Evolutionary conservation across 2,329 filamentous ascomycete species (phyloP), one percentile per base, ranked within the genome.

Genomic region (Penicillium sp.): DNA sequence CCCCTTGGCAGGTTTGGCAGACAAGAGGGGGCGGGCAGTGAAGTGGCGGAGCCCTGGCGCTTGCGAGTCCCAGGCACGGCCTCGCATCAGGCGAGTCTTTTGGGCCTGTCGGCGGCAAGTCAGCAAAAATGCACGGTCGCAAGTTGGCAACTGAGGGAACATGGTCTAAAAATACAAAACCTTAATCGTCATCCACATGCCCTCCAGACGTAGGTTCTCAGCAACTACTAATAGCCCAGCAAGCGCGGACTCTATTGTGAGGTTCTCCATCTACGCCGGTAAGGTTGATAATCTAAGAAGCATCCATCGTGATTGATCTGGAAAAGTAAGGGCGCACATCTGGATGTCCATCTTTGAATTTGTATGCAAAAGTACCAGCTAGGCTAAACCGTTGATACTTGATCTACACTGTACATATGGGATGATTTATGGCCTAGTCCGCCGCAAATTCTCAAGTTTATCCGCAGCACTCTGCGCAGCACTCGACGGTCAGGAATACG

Each of bases 401-500:
- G 19, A 22, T 18, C 33, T 2, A 35, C 35, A 27, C 33, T 40
- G 14, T 40, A 27, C 35, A 40, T 27, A 10, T 27, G 11, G 7
- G 16, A 6, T 24, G 2, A 24, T 44, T 56, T 56, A 43, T 31
- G 39, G 54, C 35, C 64, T 69, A 2, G 58, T 61, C 19, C 63
- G 60, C 31, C 61, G 63, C 6, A 64, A 63, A 52, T 71, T 57
- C 18, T 73, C 71, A 14, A 72, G 62, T 44, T 74, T 74, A 61
- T 74, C 73, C 4, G 73, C 71, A 10, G 69, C 71, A 63, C 72
- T 75, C 73, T 75, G 52, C 13, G 46, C 13, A 37, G 2, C 49
- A 57, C 36, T 54, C 24, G n/a, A n/a, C n/a, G 31, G 57, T 64
- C 58, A 60, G 58, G 46, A 14, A 40, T 39, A 33, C 36, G 24